Evolutionary conservation across 768 basidiomycete species (phyloP).

Genomic region (Naematelia aurantialba): DNA sequence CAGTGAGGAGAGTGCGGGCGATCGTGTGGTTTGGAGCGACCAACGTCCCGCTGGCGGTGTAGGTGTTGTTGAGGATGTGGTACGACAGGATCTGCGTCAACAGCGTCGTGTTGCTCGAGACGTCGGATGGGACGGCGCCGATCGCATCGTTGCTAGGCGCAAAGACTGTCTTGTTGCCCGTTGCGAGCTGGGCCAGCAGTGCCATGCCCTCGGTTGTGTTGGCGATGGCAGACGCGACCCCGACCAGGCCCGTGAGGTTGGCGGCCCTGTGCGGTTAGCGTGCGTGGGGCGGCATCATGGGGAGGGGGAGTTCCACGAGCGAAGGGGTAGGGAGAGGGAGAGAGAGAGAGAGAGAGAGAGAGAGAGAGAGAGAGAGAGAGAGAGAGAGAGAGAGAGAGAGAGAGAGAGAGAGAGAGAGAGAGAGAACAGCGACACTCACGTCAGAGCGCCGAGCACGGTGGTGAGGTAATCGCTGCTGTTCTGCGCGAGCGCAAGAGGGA

Average conservation of each 20-base stretch:
- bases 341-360: no score
- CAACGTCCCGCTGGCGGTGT: constrained; percentile 52
- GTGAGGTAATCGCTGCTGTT: constrained; percentile 22
- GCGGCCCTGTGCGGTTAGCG: constrained; percentile 10
- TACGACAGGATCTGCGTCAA: constrained; percentile 57
- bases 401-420: neutral
- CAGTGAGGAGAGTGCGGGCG: constrained; percentile 62
- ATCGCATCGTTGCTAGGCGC: constrained; percentile 60
- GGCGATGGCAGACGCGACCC: constrained; percentile 53
- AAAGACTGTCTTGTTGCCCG: constrained; percentile 56
- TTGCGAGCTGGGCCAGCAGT: constrained; percentile 52
- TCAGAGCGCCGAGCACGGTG: constrained; percentile 34
- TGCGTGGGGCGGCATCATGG: neutral
- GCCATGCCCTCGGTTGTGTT: constrained; percentile 53
- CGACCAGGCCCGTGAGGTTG: constrained; percentile 15
- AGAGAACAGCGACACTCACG: constrained; percentile 23
- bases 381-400: no score
- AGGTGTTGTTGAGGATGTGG: constrained; percentile 57
- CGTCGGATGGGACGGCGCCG: constrained; percentile 47
- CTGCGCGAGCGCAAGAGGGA: constrained; percentile 6
- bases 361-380: no score
- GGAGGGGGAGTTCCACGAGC: no score
- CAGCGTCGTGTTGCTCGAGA: constrained; percentile 47
- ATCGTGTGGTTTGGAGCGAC: constrained; percentile 61
- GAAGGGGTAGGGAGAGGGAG: neutral